phyloP scores from a whole-genome alignment of 148 eudicot species.

The Vaccinium darrowii region DNA sequence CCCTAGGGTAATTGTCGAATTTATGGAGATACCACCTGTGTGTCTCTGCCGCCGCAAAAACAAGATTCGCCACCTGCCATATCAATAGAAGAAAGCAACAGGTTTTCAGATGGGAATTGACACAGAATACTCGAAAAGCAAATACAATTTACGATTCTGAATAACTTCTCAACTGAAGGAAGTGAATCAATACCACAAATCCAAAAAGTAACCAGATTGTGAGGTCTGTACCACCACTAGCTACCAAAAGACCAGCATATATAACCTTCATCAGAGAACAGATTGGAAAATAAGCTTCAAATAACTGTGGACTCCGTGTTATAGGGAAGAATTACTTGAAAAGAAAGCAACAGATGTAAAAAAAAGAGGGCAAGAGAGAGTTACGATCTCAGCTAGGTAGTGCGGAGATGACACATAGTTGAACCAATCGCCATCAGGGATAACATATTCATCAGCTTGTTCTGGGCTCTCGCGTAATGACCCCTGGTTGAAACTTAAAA shows the following conservation, averaged over 20 bases:
- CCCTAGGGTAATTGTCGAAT: slow-evolving; percentile 73
- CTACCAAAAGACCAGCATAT: slow-evolving; percentile 77
- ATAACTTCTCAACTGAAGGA: neutral
- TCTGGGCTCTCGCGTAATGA: slow-evolving; percentile 54
- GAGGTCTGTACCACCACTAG: slow-evolving; percentile 69
- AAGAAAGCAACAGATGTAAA: neutral
- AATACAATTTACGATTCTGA: neutral
- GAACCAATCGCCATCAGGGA: slow-evolving; percentile 94
- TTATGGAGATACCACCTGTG: slow-evolving; percentile 84
- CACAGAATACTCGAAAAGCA: neutral
- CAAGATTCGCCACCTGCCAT: slow-evolving; percentile 82
- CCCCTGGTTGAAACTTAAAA: slow-evolving; percentile 45
- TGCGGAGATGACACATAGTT: slow-evolving; percentile 80
- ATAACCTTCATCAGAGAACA: slow-evolving; percentile 58
- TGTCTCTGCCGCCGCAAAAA: slow-evolving; percentile 77
- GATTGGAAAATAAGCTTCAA: neutral
- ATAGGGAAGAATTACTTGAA: neutral
- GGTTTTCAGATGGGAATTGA: neutral
- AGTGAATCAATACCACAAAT: slow-evolving; percentile 64
- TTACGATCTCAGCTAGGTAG: slow-evolving; percentile 89
- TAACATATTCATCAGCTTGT: slow-evolving; percentile 51
- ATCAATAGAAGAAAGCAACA: neutral
- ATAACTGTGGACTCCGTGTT: neutral
- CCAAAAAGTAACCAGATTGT: slow-evolving; percentile 80
- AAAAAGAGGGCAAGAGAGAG: slow-evolving; percentile 8